A percentile compares a stretch with the other conserved stretches of the same genome.
These are phyloP conservation scores for Zygosaccharomyces siamensis DNA, from an alignment of 805 yeast genomes.

Conservation along the genomic window DNA sequence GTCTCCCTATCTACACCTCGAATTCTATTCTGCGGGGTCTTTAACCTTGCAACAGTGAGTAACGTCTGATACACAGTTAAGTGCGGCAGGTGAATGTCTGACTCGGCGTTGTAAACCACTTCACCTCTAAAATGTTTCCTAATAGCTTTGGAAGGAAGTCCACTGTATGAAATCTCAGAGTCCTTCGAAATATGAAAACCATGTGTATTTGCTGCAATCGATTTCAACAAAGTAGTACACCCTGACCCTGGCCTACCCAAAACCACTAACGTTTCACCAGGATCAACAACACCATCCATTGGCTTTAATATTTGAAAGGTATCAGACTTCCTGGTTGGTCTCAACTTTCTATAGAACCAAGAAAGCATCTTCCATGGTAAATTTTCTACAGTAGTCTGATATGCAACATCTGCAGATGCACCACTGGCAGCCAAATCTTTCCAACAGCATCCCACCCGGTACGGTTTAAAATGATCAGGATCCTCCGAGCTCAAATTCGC, in stretches of 20 bases:
- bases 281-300: conserved; percentile 57
- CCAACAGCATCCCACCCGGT: conserved; percentile 56
- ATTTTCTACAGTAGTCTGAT: conserved; percentile 55
- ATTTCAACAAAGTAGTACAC: conserved; percentile 61
- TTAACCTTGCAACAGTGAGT: conserved; percentile 52
- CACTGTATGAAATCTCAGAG: conserved; percentile 49
- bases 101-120: conserved; percentile 64
- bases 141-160: conserved; percentile 48
- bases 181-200: conserved; percentile 49
- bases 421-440: conserved; percentile 57
- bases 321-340: conserved; percentile 25
- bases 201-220: conserved; percentile 53
- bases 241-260: conserved; percentile 77
- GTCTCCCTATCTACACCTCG: conserved; percentile 51
- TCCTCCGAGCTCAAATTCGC: conserved; percentile 49
- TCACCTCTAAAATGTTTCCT: conserved; percentile 57
- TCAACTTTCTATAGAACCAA: conserved; percentile 20
- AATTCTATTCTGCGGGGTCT: conserved; percentile 58
- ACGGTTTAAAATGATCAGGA: conserved; percentile 59
- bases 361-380: conserved; percentile 32
- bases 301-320: conserved; percentile 53
- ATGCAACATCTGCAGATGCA: conserved; percentile 62
- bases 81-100: conserved; percentile 64
- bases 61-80: conserved; percentile 63
- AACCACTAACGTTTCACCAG: conserved; percentile 68